Conservation (phyloP, 371 early-diverging fungal genomes). For the Funneliformis caledonium region DNA sequence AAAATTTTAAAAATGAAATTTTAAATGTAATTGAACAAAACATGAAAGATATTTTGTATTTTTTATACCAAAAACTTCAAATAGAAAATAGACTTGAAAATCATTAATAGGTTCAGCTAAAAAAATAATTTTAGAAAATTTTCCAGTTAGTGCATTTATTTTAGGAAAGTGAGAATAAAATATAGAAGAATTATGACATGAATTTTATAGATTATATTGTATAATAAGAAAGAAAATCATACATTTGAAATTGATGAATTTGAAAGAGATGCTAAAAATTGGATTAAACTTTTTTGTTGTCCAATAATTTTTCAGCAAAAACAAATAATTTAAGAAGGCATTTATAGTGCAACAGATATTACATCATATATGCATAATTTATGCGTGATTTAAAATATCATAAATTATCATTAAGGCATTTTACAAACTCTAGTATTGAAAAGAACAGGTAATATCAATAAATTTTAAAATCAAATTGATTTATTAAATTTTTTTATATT, state of each 20-base stretch:
- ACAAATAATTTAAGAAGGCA: not conserved
- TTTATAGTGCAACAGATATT: not conserved
- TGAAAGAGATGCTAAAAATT: not conserved
- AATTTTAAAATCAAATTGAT: not conserved
- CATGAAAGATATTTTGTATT: not conserved
- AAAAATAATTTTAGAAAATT: slow-evolving; percentile 3
- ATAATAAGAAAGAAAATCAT: not conserved
- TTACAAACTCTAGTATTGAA: not conserved
- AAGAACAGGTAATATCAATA: not conserved
- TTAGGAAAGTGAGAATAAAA: not conserved
- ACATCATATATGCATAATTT: not conserved
- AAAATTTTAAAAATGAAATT: not conserved
- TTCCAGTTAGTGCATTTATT: not conserved
- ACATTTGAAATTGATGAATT: not conserved
- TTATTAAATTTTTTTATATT: not conserved
- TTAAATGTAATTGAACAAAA: not conserved
- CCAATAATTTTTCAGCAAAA: not conserved
- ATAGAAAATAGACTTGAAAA: not conserved
- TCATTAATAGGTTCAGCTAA: not conserved
- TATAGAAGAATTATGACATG: not conserved
- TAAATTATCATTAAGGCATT: not conserved
- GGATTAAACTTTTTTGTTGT: not conserved
- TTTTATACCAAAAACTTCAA: not conserved
- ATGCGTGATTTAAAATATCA: not conserved
- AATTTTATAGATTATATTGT: not conserved